Percentiles rank a stretch among this genome's conserved stretches.
phyloP scores from a whole-genome alignment of 2,329 filamentous ascomycete genomes.

The Ceratocystiopsis minuta region DNA sequence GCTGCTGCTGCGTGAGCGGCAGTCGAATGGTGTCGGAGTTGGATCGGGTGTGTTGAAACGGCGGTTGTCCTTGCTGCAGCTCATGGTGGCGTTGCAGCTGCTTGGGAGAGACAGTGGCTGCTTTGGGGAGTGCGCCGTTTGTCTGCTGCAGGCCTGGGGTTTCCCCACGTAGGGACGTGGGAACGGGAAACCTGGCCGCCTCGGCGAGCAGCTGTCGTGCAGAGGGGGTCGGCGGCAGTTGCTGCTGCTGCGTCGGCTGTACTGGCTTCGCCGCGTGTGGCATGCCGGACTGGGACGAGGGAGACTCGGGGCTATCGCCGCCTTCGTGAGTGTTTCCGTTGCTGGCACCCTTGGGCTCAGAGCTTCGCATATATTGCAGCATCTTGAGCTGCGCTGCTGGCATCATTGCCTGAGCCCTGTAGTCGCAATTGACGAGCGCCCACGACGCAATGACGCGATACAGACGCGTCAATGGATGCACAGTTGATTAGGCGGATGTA shows the following conservation, averaged over 20 bases:
- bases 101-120: neutral
- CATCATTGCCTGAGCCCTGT: conserved; percentile 7
- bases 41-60: conserved; percentile 6
- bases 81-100: neutral
- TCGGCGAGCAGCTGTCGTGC: conserved; percentile 14
- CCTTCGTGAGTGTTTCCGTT: neutral
- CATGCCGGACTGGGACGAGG: neutral
- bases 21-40: conserved; percentile 11
- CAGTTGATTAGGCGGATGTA: no score
- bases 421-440: no score
- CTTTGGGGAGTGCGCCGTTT: conserved; percentile 4
- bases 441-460: no score
- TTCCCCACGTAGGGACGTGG: conserved; percentile 15
- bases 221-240: conserved; percentile 8
- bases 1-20: neutral
- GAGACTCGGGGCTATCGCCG: conserved; percentile 5
- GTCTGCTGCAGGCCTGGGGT: conserved; percentile 12
- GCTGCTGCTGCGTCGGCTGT: no score
- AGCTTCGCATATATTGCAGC: conserved; percentile 11
- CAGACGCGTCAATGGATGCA: no score
- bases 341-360: conserved; percentile 9
- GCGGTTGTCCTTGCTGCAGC: neutral
- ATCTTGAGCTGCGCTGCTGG: conserved; percentile 11
- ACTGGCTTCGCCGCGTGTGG: conserved; percentile 10
- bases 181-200: conserved; percentile 19